Evolutionary conservation across 2,329 filamentous ascomycete genomes (phyloP).

Genomic region (Periconia sp.): DNA sequence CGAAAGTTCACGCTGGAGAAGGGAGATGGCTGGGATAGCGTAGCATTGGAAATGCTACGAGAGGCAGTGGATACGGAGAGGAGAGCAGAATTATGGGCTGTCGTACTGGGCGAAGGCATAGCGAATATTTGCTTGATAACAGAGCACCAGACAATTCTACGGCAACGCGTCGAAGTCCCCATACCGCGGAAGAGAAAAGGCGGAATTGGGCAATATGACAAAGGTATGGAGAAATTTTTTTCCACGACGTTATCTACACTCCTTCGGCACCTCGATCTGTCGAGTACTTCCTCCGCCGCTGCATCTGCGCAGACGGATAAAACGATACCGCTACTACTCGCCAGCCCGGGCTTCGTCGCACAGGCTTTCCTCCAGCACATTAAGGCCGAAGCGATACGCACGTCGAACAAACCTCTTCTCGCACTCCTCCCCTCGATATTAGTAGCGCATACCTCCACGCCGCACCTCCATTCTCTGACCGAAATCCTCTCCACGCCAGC

Average conservation of each 20-base stretch:
- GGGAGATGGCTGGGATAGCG: slow-evolving; percentile 82
- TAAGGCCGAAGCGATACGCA: slow-evolving; percentile 64
- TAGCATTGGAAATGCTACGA: slow-evolving; percentile 77
- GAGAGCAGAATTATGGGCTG: slow-evolving; percentile 82
- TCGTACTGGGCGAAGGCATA: slow-evolving; percentile 90
- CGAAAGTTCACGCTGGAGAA: slow-evolving; percentile 90
- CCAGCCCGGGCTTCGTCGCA: slow-evolving; percentile 88
- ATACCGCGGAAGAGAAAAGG: slow-evolving; percentile 72
- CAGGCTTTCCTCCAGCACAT: slow-evolving; percentile 79
- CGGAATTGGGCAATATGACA: slow-evolving; percentile 66
- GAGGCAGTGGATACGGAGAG: slow-evolving; percentile 81
- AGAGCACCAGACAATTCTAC: slow-evolving; percentile 77
- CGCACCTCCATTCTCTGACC: slow-evolving; percentile 84
- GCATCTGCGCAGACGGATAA: slow-evolving; percentile 21
- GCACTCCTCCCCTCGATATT: slow-evolving; percentile 66
- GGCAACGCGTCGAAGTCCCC: slow-evolving; percentile 70
- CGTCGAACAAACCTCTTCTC: slow-evolving; percentile 75
- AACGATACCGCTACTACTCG: slow-evolving; percentile 73
- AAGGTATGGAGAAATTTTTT: slow-evolving; percentile 79
- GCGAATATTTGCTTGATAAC: slow-evolving; percentile 86
- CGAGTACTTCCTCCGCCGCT: slow-evolving; percentile 43
- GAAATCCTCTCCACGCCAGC: slow-evolving; percentile 85
- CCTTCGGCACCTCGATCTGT: slow-evolving; percentile 77
- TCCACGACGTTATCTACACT: slow-evolving; percentile 77
- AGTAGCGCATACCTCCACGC: slow-evolving; percentile 83